A percentile compares a stretch with the other conserved stretches of the same genome.
Evolutionary conservation across 78 protist genomes (phyloP).

Genomic region (Tieghemostelium lacteum): DNA sequence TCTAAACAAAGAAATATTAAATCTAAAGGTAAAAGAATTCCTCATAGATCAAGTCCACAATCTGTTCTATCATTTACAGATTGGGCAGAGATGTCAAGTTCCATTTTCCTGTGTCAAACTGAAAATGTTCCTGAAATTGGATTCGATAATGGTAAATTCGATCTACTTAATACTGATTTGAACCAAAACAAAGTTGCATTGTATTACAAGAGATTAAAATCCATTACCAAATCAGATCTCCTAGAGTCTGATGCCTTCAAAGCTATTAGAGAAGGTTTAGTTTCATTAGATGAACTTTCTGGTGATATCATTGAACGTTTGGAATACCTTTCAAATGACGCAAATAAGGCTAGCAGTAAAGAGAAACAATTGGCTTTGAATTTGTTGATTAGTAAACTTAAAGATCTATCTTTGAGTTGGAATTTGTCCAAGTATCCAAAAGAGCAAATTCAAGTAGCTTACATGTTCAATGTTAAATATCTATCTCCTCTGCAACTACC

Average conservation of each 20-base stretch:
- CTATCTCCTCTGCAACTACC: neutral
- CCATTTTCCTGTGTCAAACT: neutral
- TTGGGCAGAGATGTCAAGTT: neutral
- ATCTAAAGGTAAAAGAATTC: neutral
- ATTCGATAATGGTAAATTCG: conserved; percentile 2
- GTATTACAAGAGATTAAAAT: conserved; percentile 9
- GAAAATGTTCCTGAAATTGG: neutral
- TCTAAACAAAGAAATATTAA: neutral
- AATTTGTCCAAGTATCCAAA: conserved; percentile 7
- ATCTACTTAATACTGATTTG: conserved; percentile 14
- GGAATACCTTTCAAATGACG: neutral
- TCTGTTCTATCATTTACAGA: neutral
- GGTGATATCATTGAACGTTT: conserved; percentile 27
- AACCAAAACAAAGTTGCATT: conserved; percentile 15
- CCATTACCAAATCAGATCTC: conserved; percentile 22
- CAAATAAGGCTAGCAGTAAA: neutral
- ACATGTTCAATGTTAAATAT: conserved; percentile 14
- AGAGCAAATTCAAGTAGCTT: conserved; percentile 50
- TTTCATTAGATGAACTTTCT: conserved; percentile 8
- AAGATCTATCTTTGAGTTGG: conserved; percentile 24
- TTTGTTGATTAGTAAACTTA: conserved; percentile 1
- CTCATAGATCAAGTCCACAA: neutral
- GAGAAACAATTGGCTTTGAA: conserved; percentile 50
- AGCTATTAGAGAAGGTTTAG: conserved; percentile 46
- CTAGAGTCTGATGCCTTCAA: conserved; percentile 23